Percentiles rank a stretch among this genome's conserved stretches.
Evolutionary conservation across 768 basidiomycete species (phyloP).

Genomic region (Cystobasidium tubakii): DNA sequence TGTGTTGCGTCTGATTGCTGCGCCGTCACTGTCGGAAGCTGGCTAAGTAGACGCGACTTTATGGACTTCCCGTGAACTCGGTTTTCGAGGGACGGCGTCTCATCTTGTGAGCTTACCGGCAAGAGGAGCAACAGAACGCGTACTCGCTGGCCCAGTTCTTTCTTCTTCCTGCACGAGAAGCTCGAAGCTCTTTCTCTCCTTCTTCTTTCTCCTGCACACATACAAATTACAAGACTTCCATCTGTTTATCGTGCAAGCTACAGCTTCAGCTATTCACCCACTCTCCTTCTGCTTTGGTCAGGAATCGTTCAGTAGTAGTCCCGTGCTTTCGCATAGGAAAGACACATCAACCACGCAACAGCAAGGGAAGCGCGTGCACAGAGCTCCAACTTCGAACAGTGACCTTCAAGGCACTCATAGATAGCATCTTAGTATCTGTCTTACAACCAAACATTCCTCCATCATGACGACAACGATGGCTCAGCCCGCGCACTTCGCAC

Average conservation of each 20-base stretch:
- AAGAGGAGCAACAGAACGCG: not conserved
- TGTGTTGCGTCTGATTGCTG: not conserved
- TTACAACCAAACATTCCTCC: not conserved
- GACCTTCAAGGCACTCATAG: not conserved
- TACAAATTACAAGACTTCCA: not conserved
- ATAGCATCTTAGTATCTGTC: not conserved
- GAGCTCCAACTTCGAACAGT: not conserved
- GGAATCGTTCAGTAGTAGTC: too few relatives aligned
- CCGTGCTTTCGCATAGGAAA: not conserved
- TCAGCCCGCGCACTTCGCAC: slow-evolving; percentile 18
- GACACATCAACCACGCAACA: too few relatives aligned
- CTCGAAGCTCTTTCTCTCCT: not conserved
- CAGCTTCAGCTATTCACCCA: not conserved
- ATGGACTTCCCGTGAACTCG: not conserved
- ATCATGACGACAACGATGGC: not conserved
- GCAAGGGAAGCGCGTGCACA: not conserved
- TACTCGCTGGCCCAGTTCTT: not conserved
- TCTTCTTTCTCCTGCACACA: not conserved
- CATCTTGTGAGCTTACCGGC: not conserved
- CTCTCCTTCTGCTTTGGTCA: not conserved
- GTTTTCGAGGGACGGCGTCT: not conserved
- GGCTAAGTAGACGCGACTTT: not conserved
- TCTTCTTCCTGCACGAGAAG: not conserved
- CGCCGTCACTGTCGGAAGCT: not conserved
- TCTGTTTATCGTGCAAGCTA: not conserved